A percentile compares a stretch with the other conserved stretches of the same genome.
phyloP scores from a whole-genome alignment of 805 yeast genomes.

The Barnettozyma californica region DNA sequence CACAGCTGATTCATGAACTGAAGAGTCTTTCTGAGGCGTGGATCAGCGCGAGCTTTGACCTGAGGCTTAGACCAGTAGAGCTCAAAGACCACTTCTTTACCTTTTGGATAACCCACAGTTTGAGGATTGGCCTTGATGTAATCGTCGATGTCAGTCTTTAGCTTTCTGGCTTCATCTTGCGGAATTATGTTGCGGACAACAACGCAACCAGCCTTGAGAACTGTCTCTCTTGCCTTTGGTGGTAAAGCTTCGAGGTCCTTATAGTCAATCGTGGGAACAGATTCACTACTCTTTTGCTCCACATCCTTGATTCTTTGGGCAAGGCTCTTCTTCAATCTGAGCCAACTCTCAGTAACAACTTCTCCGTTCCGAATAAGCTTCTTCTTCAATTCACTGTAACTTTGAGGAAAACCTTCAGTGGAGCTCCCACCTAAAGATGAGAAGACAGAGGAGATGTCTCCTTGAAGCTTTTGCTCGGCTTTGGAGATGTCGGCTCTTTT shows the following conservation, averaged over 20 bases:
- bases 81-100: slow-evolving; percentile 25
- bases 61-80: slow-evolving; percentile 38
- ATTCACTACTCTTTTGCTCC: background rate
- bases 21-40: slow-evolving; percentile 28
- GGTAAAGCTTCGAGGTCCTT: background rate
- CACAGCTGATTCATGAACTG: slow-evolving; percentile 26
- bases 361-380: background rate
- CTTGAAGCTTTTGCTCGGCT: slow-evolving; percentile 1
- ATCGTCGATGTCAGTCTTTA: slow-evolving; percentile 21
- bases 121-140: slow-evolving; percentile 27
- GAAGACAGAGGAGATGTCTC: slow-evolving; percentile 7
- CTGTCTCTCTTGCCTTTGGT: background rate
- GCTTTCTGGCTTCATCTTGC: slow-evolving; percentile 20
- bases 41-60: slow-evolving; percentile 35
- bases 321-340: slow-evolving; percentile 1
- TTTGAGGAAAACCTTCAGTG: background rate
- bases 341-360: slow-evolving; percentile 3
- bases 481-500: slow-evolving; percentile 1
- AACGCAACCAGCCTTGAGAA: slow-evolving; percentile 24
- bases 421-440: background rate
- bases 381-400: slow-evolving; percentile 3
- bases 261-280: slow-evolving; percentile 2
- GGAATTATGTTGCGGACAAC: slow-evolving; percentile 30
- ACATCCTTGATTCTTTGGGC: background rate
- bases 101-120: slow-evolving; percentile 26